phyloP scores from a whole-genome alignment of 2,329 filamentous ascomycete species.

The Neonectria neomacrospora region DNA sequence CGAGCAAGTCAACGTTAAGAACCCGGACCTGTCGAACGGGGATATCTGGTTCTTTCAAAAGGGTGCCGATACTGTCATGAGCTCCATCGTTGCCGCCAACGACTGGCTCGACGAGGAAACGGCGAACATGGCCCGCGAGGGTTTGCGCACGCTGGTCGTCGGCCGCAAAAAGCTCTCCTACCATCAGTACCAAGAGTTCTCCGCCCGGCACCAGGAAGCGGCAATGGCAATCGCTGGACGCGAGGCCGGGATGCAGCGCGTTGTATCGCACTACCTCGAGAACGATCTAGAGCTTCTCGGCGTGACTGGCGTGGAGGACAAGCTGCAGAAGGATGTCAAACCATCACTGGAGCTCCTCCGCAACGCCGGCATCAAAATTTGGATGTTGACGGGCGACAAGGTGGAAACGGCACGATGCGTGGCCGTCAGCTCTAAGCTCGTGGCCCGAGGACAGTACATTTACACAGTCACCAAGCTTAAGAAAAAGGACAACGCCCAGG shows the following conservation, averaged over 20 bases:
- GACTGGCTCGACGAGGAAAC: conserved; percentile 99
- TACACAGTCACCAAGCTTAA: conserved; percentile 90
- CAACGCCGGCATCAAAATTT: conserved; percentile 98
- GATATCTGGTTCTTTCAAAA: conserved; percentile 99
- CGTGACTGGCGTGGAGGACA: conserved; percentile 98
- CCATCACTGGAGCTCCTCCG: conserved; percentile 92
- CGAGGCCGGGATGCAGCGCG: conserved; percentile 82
- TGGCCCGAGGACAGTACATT: conserved; percentile 93
- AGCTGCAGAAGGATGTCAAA: conserved; percentile 94
- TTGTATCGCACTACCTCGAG: conserved; percentile 85
- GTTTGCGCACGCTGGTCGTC: conserved; percentile 91
- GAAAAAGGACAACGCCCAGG: conserved; percentile 84
- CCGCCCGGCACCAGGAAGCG: conserved; percentile 78
- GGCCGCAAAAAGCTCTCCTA: conserved; percentile 87
- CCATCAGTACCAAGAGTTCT: conserved; percentile 85
- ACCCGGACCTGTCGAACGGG: conserved; percentile 65
- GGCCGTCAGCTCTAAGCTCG: conserved; percentile 92
- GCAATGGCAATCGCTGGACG: conserved; percentile 82
- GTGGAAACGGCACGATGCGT: conserved; percentile 97
- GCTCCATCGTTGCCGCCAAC: conserved; percentile 91
- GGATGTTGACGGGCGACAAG: conserved; percentile 99
- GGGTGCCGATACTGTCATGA: conserved; percentile 98
- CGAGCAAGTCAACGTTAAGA: conserved; percentile 61
- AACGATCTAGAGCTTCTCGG: conserved; percentile 90
- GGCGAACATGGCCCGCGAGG: conserved; percentile 99